A percentile compares a stretch with the other conserved stretches of the same genome.
Conservation (phyloP, 169 alveolate species). For the Plasmodium coatneyi region DNA sequence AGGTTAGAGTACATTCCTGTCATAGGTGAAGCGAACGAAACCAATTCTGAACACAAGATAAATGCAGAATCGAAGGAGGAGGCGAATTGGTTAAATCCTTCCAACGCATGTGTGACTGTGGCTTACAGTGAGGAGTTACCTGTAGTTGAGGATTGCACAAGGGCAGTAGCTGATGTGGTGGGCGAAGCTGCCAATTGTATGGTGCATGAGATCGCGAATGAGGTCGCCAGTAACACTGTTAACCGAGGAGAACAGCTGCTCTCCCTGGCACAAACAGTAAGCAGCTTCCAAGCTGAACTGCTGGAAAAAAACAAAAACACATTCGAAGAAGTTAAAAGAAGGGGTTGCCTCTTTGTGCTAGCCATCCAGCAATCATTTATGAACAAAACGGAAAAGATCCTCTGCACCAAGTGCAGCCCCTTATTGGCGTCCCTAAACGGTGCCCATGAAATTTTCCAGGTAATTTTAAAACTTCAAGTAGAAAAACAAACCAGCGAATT, state of each 20-base stretch:
- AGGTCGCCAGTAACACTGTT: background rate
- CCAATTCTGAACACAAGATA: background rate
- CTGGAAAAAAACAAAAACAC: conserved; percentile 10
- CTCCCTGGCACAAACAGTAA: conserved; percentile 17
- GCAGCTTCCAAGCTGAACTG: conserved; percentile 25
- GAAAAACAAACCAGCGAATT: conserved; percentile 73
- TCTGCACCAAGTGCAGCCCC: conserved; percentile 28
- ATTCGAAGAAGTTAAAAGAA: conserved; percentile 45
- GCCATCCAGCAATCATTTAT: conserved; percentile 45
- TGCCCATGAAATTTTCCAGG: conserved; percentile 20
- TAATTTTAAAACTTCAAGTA: conserved; percentile 56
- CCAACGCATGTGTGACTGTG: background rate
- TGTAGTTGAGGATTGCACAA: background rate
- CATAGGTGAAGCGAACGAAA: background rate
- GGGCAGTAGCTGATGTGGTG: background rate
- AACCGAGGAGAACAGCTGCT: background rate
- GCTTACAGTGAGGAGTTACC: background rate
- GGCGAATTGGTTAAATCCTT: background rate
- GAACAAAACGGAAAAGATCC: conserved; percentile 42
- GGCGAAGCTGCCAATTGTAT: background rate
- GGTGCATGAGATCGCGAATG: background rate
- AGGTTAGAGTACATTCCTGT: background rate
- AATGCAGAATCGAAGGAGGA: background rate
- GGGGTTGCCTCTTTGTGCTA: conserved; percentile 24
- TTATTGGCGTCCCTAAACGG: background rate